Evolutionary conservation across 108 stramenopile species (phyloP).

Genomic region (Skeletonema potamos): DNA sequence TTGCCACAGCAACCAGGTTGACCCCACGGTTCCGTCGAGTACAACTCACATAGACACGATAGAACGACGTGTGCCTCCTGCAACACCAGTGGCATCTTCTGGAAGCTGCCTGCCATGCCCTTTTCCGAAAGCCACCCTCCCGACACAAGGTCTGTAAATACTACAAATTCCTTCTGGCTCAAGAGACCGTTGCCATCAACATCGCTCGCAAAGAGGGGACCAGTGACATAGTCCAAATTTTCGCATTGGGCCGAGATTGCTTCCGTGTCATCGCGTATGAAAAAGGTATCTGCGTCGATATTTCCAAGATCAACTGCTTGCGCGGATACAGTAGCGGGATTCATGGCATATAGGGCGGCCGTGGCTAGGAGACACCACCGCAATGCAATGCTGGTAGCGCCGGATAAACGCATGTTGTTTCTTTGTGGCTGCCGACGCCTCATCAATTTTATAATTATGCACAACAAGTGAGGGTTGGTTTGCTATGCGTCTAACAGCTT

Average conservation of each 20-base stretch:
- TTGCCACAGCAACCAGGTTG: slow-evolving; percentile 20
- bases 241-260: slow-evolving; percentile 8
- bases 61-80: slow-evolving; percentile 30
- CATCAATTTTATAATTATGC: background rate
- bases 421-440: background rate
- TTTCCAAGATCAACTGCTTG: too few relatives aligned
- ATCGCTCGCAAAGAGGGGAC: slow-evolving; percentile 19
- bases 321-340: background rate
- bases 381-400: background rate
- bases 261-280: background rate
- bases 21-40: slow-evolving; percentile 1
- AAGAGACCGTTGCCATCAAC: slow-evolving; percentile 29
- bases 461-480: background rate
- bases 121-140: slow-evolving; percentile 23
- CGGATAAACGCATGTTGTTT: background rate
- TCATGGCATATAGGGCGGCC: background rate
- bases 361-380: background rate
- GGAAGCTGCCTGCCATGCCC: slow-evolving; percentile 6
- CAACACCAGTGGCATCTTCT: slow-evolving; percentile 21
- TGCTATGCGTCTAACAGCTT: background rate
- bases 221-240: slow-evolving; percentile 16
- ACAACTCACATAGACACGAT: slow-evolving; percentile 34
- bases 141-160: slow-evolving; percentile 24
- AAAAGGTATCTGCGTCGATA: background rate
- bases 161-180: slow-evolving; percentile 28